A percentile compares a stretch with the other conserved stretches of the same genome.
These are phyloP conservation scores for Annulohypoxylon nitens DNA, from an alignment of 495 filamentous ascomycete genomes.

Conservation along the genomic window DNA sequence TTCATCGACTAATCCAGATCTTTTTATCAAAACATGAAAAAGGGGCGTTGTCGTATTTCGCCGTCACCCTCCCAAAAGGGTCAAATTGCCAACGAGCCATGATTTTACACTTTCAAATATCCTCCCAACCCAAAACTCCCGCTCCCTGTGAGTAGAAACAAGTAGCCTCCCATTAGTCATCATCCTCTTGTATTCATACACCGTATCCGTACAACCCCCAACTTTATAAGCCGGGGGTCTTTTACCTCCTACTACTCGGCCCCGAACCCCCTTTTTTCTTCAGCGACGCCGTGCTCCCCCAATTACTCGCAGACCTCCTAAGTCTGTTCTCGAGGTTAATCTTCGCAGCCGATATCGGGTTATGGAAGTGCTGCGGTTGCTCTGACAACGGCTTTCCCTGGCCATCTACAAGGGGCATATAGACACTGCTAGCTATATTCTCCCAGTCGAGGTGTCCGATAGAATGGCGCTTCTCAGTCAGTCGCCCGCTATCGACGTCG, in stretches of 20 bases:
- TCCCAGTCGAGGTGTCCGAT: slow-evolving; percentile 55
- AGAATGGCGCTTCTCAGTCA: slow-evolving; percentile 37
- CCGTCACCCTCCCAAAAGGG: neutral
- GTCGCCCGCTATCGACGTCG: slow-evolving; percentile 14
- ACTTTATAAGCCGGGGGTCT: neutral
- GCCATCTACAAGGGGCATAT: slow-evolving; percentile 42
- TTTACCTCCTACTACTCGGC: slow-evolving; percentile 21
- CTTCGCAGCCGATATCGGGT: slow-evolving; percentile 58
- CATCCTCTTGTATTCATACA: slow-evolving; percentile 2
- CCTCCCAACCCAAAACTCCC: neutral
- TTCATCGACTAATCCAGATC: neutral
- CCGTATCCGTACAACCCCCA: neutral
- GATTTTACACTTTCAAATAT: neutral
- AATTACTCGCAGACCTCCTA: slow-evolving; percentile 55
- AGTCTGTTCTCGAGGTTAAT: slow-evolving; percentile 62
- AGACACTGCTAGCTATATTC: slow-evolving; percentile 47
- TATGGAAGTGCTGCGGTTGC: slow-evolving; percentile 43
- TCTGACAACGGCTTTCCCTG: slow-evolving; percentile 38
- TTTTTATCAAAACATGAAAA: neutral
- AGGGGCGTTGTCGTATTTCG: neutral
- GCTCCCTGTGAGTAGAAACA: neutral
- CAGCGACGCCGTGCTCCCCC: slow-evolving; percentile 48
- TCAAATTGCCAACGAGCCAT: neutral
- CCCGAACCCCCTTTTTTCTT: slow-evolving; percentile 34
- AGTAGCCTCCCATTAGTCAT: slow-evolving; percentile 1